phyloP scores from a whole-genome alignment of 306 rosid species.

The Pueraria montana region DNA sequence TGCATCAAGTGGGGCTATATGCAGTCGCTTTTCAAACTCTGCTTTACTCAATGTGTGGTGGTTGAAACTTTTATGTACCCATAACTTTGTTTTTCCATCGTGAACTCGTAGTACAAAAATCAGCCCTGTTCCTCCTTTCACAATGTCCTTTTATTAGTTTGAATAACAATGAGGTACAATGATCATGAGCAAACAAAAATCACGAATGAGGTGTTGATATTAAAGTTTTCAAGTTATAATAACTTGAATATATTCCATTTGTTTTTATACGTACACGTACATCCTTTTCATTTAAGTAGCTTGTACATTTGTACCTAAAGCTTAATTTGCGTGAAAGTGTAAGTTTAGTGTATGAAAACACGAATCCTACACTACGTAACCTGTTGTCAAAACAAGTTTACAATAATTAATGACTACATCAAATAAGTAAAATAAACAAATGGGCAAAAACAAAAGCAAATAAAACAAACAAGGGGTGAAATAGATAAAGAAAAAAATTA shows the following conservation, averaged over 20 bases:
- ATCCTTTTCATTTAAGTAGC: no score
- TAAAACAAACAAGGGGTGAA: no score
- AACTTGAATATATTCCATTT: neutral
- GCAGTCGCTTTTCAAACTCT: conserved; percentile 43
- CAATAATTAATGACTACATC: no score
- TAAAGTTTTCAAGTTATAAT: neutral
- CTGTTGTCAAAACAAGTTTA: no score
- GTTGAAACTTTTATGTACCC: conserved; percentile 40
- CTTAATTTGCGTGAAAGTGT: neutral
- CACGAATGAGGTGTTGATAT: neutral
- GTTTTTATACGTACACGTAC: neutral
- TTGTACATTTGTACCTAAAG: neutral
- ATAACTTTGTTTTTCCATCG: neutral
- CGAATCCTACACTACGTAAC: no score
- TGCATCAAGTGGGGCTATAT: conserved; percentile 47
- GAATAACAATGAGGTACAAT: neutral
- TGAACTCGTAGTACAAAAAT: neutral
- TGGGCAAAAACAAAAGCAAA: no score
- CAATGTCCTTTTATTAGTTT: conserved; percentile 4
- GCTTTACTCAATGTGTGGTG: conserved; percentile 52
- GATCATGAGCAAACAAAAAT: neutral
- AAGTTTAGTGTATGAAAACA: no score
- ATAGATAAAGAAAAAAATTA: no score
- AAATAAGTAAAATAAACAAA: no score
- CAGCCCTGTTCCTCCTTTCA: neutral